Evolutionary conservation across 371 early-diverging fungal genomes (phyloP), one percentile per base, ranked within the genome.

Genomic region (Paraphysoderma sedebokerense): DNA sequence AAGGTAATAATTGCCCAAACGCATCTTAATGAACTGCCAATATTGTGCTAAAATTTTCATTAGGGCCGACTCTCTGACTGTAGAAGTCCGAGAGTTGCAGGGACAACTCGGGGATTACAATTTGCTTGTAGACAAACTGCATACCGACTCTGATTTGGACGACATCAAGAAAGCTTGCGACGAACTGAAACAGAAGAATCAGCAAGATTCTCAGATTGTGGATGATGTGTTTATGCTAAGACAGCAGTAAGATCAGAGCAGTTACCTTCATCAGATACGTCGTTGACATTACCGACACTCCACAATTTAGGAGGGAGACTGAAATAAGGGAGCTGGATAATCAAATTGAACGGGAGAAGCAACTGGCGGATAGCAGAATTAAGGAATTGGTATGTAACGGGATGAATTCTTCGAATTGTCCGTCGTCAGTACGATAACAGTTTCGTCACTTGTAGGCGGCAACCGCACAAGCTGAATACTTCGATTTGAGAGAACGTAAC

Each of bases 81-180:
- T 55, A 12, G 69, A 69, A 41, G 52, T 72, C 34, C 50, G 65
- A 13, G 72, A 69, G 27, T 50, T 72, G 23, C 72, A 72, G 48
- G 69, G 70, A 1, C 64, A 66, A 46, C 59, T 72, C 9, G 72
- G 69, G 17, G 72, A 72, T 51, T 59, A 59, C 29, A 72, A 72
- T 50, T 64, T 62, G 6, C 50, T 72, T 2, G 62, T 72, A 3
- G 72, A 72, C 51, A 66, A 68, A 44, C 57, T 69, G 13, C 62
- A 68, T 45, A 61, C 68, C 6, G 72, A 67, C 24, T 47, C 64
- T 6, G 69, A 72, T 46, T 46, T 72, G 33, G 54, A 61, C 24
- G 72, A 72, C 44, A 54, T 69, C 28, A 64, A 72, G 54, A 53
- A 59, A 40, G 51, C 54, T 1, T 54, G 38, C 33, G 46, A 53